Evolutionary conservation across 2,329 filamentous ascomycete species (phyloP), one percentile per base, ranked within the genome.

Genomic region (Plenodomus biglobosus): DNA sequence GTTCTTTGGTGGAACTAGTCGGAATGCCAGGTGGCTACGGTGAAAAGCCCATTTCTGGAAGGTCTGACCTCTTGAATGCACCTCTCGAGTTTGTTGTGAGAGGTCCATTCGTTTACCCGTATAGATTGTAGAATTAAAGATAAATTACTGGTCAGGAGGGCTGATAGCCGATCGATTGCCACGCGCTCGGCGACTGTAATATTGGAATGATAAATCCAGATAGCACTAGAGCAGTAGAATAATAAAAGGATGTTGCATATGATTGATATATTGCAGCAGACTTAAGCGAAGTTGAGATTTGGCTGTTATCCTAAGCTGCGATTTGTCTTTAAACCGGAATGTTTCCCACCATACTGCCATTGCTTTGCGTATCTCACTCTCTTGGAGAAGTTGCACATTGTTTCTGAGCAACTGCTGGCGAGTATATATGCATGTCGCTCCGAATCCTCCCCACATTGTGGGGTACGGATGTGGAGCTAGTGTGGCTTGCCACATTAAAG

Each of bases 71-170:
- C 40, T 39, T 39, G 36, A 46, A 56, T 50, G 56, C 45, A 46
- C 27, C 38, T n/a, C 54, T 54, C 55, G 42, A 41, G 41, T 37
- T 42, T 10, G 41, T 8, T 58, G 34, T 60, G 54, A 64, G 50
- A 61, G 62, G 62, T 46, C 41, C 40, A 20, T 15, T 24, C 27
- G 57, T 68, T 69, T 66, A 69, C n/a, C 64, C 65, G 62, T 42
- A 66, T 58, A 66, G 50, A 62, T 53, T 55, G 42, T 53, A 53
- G 42, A 61, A 48, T 57, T 45, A 52, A 52, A 36, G 46, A 61
- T 65, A 64, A 34, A 58, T 55, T 50, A 55, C 54, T 57, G 40
- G 38, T 19, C 48, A 42, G 45, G 51, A 44, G 46, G 38, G 49
- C 50, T 49, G 59, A 62, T 64, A 66, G 51, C 61, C 62, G 58